Percentiles rank a stretch among this genome's conserved stretches.
phyloP scores from a whole-genome alignment of 2,329 filamentous ascomycete species.

The Fusarium irregulare region DNA sequence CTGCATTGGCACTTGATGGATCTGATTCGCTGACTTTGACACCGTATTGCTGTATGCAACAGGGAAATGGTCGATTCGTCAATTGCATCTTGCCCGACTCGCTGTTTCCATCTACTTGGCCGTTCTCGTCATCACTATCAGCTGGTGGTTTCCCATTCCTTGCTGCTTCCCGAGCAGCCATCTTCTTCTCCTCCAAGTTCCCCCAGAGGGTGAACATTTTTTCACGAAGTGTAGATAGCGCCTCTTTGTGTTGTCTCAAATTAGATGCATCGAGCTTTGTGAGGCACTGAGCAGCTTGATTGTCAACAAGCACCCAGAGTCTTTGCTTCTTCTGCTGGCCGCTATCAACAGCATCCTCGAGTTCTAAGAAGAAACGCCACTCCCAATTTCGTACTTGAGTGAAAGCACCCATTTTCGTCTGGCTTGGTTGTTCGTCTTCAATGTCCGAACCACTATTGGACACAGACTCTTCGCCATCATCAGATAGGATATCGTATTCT shows the following conservation, averaged over 20 bases:
- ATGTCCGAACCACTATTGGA: conserved; percentile 25
- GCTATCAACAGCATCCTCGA: conserved; percentile 72
- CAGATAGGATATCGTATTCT: conserved; percentile 64
- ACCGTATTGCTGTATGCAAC: conserved; percentile 79
- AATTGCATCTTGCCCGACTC: conserved; percentile 37
- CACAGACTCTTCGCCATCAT: conserved; percentile 46
- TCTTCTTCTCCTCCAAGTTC: conserved; percentile 74
- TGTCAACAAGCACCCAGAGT: conserved; percentile 77
- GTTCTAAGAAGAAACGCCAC: conserved; percentile 83
- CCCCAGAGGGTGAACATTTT: conserved; percentile 87
- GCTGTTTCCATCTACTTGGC: conserved; percentile 13
- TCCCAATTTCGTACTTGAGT: conserved; percentile 67
- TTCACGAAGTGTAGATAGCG: conserved; percentile 69
- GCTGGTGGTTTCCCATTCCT: conserved; percentile 51
- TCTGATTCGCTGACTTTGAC: conserved; percentile 59
- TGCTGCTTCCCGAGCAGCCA: conserved; percentile 41
- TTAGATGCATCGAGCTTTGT: conserved; percentile 61
- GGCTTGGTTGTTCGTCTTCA: conserved; percentile 27
- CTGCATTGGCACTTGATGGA: conserved; percentile 57
- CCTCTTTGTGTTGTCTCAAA: conserved; percentile 63
- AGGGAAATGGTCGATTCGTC: conserved; percentile 72
- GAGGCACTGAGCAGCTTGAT: conserved; percentile 62
- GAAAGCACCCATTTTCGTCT: conserved; percentile 40
- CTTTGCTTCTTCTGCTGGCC: conserved; percentile 54
- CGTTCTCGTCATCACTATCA: conserved; percentile 53